Conservation (phyloP, 1,139 yeast genomes). For the Debaryomycetaceae sp. region DNA sequence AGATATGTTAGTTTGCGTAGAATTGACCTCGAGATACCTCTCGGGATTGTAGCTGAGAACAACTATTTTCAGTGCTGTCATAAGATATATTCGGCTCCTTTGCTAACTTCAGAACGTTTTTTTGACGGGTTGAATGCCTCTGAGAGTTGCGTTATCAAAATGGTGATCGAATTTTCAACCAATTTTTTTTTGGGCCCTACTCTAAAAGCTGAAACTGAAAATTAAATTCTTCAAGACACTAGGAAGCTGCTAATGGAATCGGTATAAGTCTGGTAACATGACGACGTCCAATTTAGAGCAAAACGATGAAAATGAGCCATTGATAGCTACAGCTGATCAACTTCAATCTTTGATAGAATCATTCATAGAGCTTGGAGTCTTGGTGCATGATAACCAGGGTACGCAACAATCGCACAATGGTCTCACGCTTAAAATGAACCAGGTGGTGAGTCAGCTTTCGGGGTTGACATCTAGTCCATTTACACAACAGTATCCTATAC, state of each 20-base stretch:
- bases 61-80: constrained; percentile 1
- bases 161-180: background rate
- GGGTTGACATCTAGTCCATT: constrained; percentile 31
- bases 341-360: constrained; percentile 76
- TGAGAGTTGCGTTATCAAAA: background rate
- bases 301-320: constrained; percentile 34
- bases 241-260: too few species aligned
- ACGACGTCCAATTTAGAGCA: constrained; percentile 32
- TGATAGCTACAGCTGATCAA: constrained; percentile 53
- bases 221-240: background rate
- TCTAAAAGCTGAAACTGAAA: background rate
- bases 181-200: background rate
- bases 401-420: constrained; percentile 54
- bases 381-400: constrained; percentile 91
- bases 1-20: background rate
- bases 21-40: background rate
- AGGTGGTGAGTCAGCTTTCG: constrained; percentile 35
- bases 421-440: constrained; percentile 38
- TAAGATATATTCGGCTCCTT: background rate
- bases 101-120: background rate
- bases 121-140: background rate
- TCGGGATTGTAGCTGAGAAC: constrained; percentile 5
- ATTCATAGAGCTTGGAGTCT: constrained; percentile 81
- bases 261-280: constrained; percentile 16
- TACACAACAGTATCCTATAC: constrained; percentile 49